Evolutionary conservation across 441 rosid genomes (phyloP).

Genomic region (Theobroma grandiflorum): DNA sequence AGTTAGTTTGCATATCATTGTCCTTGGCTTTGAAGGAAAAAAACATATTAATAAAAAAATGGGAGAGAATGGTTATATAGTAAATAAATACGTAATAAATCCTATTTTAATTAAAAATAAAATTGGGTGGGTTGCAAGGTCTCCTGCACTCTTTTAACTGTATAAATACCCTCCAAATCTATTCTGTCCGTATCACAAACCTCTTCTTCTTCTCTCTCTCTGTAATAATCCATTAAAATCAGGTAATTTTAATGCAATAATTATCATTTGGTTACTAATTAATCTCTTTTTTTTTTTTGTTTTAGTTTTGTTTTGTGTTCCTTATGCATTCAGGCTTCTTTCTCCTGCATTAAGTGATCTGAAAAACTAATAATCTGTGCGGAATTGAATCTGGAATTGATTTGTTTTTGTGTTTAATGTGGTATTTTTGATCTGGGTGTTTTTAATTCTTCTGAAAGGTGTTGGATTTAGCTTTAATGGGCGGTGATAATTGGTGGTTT

Average conservation of each 20-base stretch:
- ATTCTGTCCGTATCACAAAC: not conserved
- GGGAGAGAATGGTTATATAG: not conserved
- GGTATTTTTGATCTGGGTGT: not conserved
- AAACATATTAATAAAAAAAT: too few species aligned
- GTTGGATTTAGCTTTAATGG: constrained; percentile 9
- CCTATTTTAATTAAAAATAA: not conserved
- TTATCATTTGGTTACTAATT: not conserved
- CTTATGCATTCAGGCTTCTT: not conserved
- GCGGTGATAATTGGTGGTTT: not conserved
- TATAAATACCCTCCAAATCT: constrained; percentile 21
- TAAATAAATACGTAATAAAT: not conserved
- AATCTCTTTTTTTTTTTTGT: not conserved
- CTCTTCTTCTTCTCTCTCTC: not conserved
- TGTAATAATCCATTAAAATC: constrained; percentile 2
- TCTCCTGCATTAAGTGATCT: constrained; percentile 7
- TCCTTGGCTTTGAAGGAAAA: not conserved
- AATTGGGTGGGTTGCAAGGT: not conserved
- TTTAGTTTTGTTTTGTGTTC: not conserved
- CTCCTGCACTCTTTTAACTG: not conserved
- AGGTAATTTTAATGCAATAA: constrained; percentile 12
- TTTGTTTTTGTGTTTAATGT: not conserved
- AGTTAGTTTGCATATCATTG: not conserved
- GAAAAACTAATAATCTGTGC: not conserved
- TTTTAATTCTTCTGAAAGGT: constrained; percentile 1
- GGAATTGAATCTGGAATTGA: constrained; percentile 3